Base-by-base conservation (phyloP, 257 asterid species). In the Jaltomata sinuosa region DNA sequence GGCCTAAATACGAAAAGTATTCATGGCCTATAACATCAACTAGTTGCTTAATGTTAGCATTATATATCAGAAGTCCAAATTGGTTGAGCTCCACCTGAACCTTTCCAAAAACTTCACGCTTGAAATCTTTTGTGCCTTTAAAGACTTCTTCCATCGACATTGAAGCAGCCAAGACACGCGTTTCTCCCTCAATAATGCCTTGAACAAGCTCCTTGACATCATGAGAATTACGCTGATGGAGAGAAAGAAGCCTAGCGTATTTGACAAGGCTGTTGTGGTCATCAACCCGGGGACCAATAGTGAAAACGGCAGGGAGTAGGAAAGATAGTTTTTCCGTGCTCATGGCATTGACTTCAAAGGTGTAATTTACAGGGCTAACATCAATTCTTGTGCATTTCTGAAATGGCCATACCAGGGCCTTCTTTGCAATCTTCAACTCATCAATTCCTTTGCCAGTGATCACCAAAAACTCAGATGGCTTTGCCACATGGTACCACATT, bases 261-360 rank as follows among this genome's bases (percentile, higher is more conserved):
- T 89, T 91, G 78, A 79, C 78, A 77, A 92, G 93, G 89, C 91
- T 76, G 2, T 3, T 83, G 0, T 45, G 38, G 25, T 92, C 92
- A 53, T 93, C 94, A 0, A 80, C 84, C 0, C 88, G 89, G 0
- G 97, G 97, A 67, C 95, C 93, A 61, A 93, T 88, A 19, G 97
- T 93, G 93, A 92, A 93, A n/a, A 93, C 97, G 8, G 95, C 94
- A 0, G 94, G 97, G 83, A 93, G 93, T 54, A 91, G 62, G 64
- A 93, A 92, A 14, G 95, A 93, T 49, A 93, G 94, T 87, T 93
- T 93, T 69, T 93, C 95, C 3, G 92, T 90, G 57, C 94, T 92
- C 96, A 92, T 93, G 74, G 97, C 97, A 19, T 93, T 93, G 34
- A 93, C 97, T 65, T 93, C 90, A 77, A 93, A 93, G 47, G 94